Evolutionary conservation across 345 rosid species (phyloP).

Genomic region (Leavenworthia alabamica): DNA sequence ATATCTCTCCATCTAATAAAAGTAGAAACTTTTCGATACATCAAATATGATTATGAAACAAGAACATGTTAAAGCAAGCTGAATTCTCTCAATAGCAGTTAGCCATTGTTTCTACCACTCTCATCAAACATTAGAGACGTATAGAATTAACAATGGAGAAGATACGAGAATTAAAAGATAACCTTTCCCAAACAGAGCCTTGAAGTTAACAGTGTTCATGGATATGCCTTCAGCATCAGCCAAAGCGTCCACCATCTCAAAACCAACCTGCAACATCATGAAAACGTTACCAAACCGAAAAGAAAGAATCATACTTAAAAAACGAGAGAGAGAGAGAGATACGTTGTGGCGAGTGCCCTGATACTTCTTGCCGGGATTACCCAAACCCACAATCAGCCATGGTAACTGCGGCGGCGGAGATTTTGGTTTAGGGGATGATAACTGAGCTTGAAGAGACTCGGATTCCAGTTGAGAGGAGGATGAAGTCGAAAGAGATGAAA

Average conservation of each 20-base stretch:
- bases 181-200: constrained; percentile 82
- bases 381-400: constrained; percentile 88
- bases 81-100: not conserved
- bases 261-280: constrained; percentile 56
- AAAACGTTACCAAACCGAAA: not conserved
- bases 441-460: not conserved
- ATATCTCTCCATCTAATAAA: not conserved
- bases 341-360: constrained; percentile 85
- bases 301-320: not conserved
- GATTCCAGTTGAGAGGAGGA: constrained; percentile 17
- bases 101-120: not conserved
- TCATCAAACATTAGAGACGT: not conserved
- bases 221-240: constrained; percentile 90
- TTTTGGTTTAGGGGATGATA: constrained; percentile 16
- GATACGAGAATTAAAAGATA: not conserved
- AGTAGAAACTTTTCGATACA: not conserved
- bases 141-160: not conserved
- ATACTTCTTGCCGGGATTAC: constrained; percentile 80
- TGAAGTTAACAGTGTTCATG: constrained; percentile 51
- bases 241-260: constrained; percentile 78
- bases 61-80: not conserved
- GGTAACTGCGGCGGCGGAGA: constrained; percentile 43
- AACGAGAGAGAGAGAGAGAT: not conserved
- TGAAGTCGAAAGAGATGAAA: constrained; percentile 3
- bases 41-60: not conserved